phyloP scores from a whole-genome alignment of 805 yeast genomes.

The Lipomyces lipofer region DNA sequence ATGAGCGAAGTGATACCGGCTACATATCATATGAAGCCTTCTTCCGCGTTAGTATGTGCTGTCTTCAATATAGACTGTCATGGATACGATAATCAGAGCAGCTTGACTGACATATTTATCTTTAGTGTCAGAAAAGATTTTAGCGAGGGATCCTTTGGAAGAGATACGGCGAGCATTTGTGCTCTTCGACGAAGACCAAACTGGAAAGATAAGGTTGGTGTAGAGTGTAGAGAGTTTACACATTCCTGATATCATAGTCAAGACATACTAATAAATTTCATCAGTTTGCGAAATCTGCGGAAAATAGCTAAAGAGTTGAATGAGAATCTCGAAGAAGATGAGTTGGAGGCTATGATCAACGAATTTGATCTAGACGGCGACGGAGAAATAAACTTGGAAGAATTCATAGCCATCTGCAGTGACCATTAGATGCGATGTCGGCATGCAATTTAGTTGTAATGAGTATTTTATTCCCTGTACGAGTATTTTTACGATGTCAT shows the following conservation, averaged over 20 bases:
- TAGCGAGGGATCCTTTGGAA: constrained; percentile 87
- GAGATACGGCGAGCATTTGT: constrained; percentile 89
- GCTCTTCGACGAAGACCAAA: constrained; percentile 81
- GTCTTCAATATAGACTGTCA: constrained; percentile 16
- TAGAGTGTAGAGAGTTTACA: neutral
- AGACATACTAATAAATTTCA: too few species aligned
- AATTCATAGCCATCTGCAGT: constrained; percentile 83
- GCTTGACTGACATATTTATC: neutral
- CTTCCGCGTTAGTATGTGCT: constrained; percentile 61
- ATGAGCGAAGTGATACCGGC: constrained; percentile 72
- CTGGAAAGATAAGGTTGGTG: constrained; percentile 65
- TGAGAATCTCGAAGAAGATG: constrained; percentile 89
- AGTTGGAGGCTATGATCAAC: constrained; percentile 84
- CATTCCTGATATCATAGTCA: neutral
- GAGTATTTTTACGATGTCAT: neutral
- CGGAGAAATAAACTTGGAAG: constrained; percentile 90
- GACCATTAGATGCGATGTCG: constrained; percentile 45
- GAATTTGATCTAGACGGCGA: constrained; percentile 96
- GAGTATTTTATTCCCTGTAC: neutral
- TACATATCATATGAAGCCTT: constrained; percentile 80
- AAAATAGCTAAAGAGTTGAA: constrained; percentile 91
- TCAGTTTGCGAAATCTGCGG: constrained; percentile 71
- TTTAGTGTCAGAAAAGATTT: constrained; percentile 73
- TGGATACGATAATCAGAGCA: neutral
- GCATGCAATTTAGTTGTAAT: neutral